Base-by-base conservation (phyloP, 371 early-diverging fungal species). In the Mortierella sp. region DNA sequence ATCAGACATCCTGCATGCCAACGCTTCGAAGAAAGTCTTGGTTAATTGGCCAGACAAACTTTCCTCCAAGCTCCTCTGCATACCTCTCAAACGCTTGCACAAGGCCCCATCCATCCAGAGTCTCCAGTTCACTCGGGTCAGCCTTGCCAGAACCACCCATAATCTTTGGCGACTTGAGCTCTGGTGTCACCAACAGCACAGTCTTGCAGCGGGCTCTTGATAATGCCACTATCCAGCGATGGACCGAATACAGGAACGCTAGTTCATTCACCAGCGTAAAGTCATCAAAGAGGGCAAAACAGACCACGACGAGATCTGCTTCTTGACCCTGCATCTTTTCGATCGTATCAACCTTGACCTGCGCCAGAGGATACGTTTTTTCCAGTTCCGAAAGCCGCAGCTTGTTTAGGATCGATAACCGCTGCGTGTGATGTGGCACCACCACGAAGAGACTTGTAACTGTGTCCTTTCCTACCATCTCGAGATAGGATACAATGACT, bases 261-360 rank as follows among this genome's bases (percentile, higher is more conserved):
- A 72, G 45, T 48, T 81, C 78, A 40, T 54, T 60, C 28, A 57
- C 60, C 49, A 60, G 49, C 39, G 51, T 63, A 24, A 44, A 46
- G 14, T 79, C 66, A 25, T 79, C 80, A 45, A 70, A 65, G 48
- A 81, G 66, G 1, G 78, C 72, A 67, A 85, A 88, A 50, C 86
- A 86, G 22, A 83, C 83, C 47, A 88, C 70, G n/a, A 88, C 82
- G 17, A 86, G 44, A 43, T 86, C 84, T 12, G 84, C 83, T 61
- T 88, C 84, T 63, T 85, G 85, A 2, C 88, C 88, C 70, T 88
- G 88, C 80, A 88, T 82, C 56, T 85, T 86, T 25, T 88, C 88
- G 13, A 79, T 79, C 12, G 78, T 85, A 40, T 85, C 76, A 9
- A 85, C 78, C 24, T 71, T 69, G 37, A 82, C 58, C 45, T 57